Conservation (phyloP, 2,329 filamentous ascomycete genomes). For the Exophiala sp. region DNA sequence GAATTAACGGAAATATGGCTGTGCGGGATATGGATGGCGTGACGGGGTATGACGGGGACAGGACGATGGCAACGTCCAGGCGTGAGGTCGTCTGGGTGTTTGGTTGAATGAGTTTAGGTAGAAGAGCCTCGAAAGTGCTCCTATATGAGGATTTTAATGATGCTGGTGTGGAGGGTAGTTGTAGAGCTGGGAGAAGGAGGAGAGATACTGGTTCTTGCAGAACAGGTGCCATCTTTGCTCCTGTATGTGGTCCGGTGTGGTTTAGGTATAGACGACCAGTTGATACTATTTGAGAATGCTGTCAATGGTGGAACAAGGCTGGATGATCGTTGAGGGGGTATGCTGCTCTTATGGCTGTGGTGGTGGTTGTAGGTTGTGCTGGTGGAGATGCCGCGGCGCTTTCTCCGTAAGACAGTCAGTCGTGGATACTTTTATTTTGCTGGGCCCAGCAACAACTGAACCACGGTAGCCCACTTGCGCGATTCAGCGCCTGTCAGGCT, state of each 20-base stretch:
- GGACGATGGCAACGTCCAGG: slow-evolving; percentile 20
- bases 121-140: slow-evolving; percentile 20
- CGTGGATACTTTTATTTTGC: too few relatives aligned
- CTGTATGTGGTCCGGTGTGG: background rate
- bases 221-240: slow-evolving; percentile 7
- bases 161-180: slow-evolving; percentile 2
- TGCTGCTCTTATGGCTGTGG: too few relatives aligned
- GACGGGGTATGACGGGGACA: slow-evolving; percentile 15
- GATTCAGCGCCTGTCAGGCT: background rate
- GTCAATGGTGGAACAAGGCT: too few relatives aligned
- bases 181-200: slow-evolving; percentile 21
- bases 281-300: background rate
- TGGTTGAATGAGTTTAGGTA: slow-evolving; percentile 17
- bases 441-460: too few relatives aligned
- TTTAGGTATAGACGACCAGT: background rate
- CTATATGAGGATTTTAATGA: slow-evolving; percentile 22
- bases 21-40: slow-evolving; percentile 14
- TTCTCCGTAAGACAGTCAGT: too few relatives aligned
- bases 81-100: slow-evolving; percentile 6
- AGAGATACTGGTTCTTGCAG: slow-evolving; percentile 8
- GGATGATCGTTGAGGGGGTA: too few relatives aligned
- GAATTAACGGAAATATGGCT: slow-evolving; percentile 34
- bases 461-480: background rate
- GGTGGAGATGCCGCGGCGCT: too few relatives aligned
- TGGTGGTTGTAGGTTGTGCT: too few relatives aligned